phyloP scores from a whole-genome alignment of 257 asterid genomes.

The Anisodus tanguticus region DNA sequence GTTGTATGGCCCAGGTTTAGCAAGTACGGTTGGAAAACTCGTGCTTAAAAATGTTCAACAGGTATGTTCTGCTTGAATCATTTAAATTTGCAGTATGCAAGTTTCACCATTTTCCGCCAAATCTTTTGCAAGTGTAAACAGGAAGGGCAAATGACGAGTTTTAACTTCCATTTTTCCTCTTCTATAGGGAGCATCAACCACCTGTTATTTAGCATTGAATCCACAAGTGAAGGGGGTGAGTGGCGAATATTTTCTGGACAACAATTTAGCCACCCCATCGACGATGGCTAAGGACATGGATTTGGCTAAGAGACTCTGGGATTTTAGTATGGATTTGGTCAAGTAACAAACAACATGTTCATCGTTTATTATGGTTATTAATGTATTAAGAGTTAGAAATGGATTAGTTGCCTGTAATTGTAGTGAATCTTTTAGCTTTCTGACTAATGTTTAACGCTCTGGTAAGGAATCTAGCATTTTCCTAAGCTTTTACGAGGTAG shows the following conservation, averaged over 20 bases:
- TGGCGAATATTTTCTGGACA: conserved; percentile 66
- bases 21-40: conserved; percentile 47
- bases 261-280: conserved; percentile 55
- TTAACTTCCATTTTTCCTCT: not conserved
- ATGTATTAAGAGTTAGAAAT: not conserved
- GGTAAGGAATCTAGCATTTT: not conserved
- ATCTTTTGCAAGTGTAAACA: not conserved
- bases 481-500: too few relatives aligned
- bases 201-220: conserved; percentile 73
- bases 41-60: conserved; percentile 60
- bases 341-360: conserved; percentile 30
- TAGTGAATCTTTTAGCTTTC: not conserved
- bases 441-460: not conserved
- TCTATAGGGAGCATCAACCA: conserved; percentile 77
- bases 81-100: not conserved
- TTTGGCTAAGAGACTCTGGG: conserved; percentile 78
- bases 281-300: conserved; percentile 48
- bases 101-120: not conserved
- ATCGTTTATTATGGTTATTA: not conserved
- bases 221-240: conserved; percentile 67
- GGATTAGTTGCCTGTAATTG: not conserved
- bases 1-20: conserved; percentile 49
- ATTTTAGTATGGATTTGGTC: conserved; percentile 58
- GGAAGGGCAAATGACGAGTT: not conserved
- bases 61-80: conserved; percentile 41